phyloP scores from a whole-genome alignment of 495 filamentous ascomycete genomes.

The Collariella sp. region DNA sequence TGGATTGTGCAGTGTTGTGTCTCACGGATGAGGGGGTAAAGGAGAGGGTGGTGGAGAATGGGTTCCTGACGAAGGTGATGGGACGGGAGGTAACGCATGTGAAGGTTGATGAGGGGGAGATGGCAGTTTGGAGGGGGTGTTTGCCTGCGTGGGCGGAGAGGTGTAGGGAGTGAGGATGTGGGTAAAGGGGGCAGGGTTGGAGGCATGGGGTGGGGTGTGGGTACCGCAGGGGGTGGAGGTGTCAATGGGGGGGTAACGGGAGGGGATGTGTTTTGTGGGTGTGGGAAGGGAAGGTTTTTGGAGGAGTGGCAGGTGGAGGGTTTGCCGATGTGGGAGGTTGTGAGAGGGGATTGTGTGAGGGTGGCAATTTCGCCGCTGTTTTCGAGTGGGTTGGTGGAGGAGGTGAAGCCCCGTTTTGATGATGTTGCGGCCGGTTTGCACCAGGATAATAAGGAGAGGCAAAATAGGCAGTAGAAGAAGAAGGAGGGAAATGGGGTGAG shows the following conservation, averaged over 20 bases:
- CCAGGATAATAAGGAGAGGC: neutral
- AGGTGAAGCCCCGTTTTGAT: neutral
- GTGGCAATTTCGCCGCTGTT: constrained; percentile 1
- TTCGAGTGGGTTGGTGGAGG: neutral
- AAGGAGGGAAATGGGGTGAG: neutral
- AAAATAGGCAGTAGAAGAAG: no score
- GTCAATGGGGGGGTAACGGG: neutral
- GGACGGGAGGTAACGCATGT: constrained; percentile 1
- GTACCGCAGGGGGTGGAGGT: neutral
- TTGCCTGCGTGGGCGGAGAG: constrained; percentile 45
- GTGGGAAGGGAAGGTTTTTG: neutral
- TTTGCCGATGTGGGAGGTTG: neutral
- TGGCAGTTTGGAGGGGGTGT: constrained; percentile 41
- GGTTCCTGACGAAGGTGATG: neutral
- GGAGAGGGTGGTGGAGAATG: neutral
- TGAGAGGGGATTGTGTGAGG: neutral
- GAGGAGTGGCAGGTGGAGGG: neutral
- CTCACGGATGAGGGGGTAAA: neutral
- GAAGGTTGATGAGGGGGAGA: constrained; percentile 35
- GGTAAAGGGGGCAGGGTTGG: no score
- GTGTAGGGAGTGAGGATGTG: constrained; percentile 47
- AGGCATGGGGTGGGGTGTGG: constrained; percentile 26
- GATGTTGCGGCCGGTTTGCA: neutral
- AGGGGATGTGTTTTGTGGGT: neutral
- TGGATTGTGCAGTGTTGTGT: neutral